Percentiles rank a stretch among this genome's conserved stretches.
phyloP scores from a whole-genome alignment of 2,329 filamentous ascomycete genomes.

The Hymenoscyphus fructigenus region DNA sequence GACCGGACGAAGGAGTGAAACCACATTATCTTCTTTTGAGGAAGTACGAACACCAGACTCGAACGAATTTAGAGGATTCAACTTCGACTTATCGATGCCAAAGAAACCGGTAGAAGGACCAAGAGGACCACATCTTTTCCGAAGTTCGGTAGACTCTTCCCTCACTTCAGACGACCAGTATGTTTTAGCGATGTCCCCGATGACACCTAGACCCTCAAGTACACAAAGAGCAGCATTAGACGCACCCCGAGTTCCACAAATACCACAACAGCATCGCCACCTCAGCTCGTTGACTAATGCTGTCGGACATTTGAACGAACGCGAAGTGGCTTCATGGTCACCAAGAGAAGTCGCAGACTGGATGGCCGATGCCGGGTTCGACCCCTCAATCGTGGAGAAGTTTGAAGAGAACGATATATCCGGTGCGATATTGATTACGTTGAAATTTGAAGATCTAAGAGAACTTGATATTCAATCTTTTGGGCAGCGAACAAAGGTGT shows the following conservation, averaged over 20 bases:
- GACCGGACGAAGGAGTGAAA: constrained; percentile 73
- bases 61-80: constrained; percentile 58
- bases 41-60: constrained; percentile 72
- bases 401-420: constrained; percentile 93
- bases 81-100: constrained; percentile 54
- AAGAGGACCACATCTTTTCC: constrained; percentile 82
- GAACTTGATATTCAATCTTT: constrained; percentile 81
- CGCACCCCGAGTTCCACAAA: constrained; percentile 29
- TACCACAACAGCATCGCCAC: constrained; percentile 38
- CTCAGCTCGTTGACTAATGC: constrained; percentile 58
- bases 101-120: constrained; percentile 73
- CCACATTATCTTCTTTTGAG: constrained; percentile 83
- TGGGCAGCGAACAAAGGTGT: constrained; percentile 75
- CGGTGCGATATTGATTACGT: constrained; percentile 80
- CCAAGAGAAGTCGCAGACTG: constrained; percentile 78
- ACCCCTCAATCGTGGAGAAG: constrained; percentile 72
- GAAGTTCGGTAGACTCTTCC: constrained; percentile 62
- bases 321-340: constrained; percentile 64
- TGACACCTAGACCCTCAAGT: constrained; percentile 62
- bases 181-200: constrained; percentile 68
- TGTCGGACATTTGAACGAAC: constrained; percentile 56
- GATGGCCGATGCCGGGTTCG: constrained; percentile 83
- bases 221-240: constrained; percentile 31
- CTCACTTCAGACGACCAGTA: constrained; percentile 48
- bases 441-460: constrained; percentile 85